Evolutionary conservation across 2,329 filamentous ascomycete genomes (phyloP).

Genomic region (Aspergillus sp.): DNA sequence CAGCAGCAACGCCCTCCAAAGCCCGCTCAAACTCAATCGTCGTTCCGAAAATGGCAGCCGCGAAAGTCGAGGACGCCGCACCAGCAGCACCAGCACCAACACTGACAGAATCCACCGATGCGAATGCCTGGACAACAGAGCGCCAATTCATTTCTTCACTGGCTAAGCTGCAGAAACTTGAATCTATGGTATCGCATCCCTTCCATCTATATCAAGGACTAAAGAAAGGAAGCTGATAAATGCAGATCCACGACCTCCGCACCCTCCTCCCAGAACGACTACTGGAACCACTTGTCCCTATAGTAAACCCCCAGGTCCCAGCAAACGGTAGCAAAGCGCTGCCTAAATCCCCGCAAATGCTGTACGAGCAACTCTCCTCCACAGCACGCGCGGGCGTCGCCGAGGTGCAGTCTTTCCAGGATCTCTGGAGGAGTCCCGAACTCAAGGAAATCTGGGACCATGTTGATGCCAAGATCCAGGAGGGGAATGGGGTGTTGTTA

Average conservation of each 20-base stretch:
- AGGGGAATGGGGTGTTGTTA: constrained; percentile 31
- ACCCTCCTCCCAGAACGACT: constrained; percentile 35
- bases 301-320: constrained; percentile 23
- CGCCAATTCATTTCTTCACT: constrained; percentile 34
- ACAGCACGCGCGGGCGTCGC: constrained; percentile 29
- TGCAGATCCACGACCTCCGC: constrained; percentile 38
- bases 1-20: neutral
- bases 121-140: constrained; percentile 25
- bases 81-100: neutral
- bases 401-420: constrained; percentile 34
- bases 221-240: neutral
- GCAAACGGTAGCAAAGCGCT: constrained; percentile 6
- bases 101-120: neutral
- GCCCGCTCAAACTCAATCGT: constrained; percentile 2
- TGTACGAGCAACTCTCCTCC: constrained; percentile 30
- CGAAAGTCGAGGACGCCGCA: too few relatives aligned
- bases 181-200: constrained; percentile 20
- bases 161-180: constrained; percentile 35
- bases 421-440: constrained; percentile 35
- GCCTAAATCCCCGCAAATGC: constrained; percentile 28
- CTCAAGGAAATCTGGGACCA: constrained; percentile 34
- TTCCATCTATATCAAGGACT: neutral
- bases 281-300: constrained; percentile 33
- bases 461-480: constrained; percentile 29
- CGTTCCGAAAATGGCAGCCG: constrained; percentile 13